phyloP scores from a whole-genome alignment of 176 grass and related monocot genomes.

The Metroxylon sagu region DNA sequence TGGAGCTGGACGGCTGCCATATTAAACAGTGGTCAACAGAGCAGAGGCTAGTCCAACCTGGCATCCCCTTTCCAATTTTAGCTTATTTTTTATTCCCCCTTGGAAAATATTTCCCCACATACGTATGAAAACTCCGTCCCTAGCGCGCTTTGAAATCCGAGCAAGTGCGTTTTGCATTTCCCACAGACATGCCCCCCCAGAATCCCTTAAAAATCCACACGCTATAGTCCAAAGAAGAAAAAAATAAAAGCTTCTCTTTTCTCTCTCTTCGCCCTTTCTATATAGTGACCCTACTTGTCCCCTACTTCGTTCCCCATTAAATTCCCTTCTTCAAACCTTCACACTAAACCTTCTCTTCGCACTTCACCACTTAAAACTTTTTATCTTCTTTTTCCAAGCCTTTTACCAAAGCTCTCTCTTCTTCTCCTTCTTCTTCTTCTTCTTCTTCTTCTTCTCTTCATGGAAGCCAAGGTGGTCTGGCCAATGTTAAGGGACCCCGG shows the following conservation, averaged over 20 bases:
- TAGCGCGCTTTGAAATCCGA: constrained; percentile 27
- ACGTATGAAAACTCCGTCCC: constrained; percentile 11
- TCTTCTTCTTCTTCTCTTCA: not conserved
- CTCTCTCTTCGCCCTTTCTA: not conserved
- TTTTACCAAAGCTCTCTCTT: not conserved
- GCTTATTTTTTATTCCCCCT: too few relatives aligned
- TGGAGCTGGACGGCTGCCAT: too few relatives aligned
- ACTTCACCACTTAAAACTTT: too few relatives aligned
- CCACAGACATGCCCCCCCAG: constrained; percentile 41
- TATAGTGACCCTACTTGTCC: not conserved
- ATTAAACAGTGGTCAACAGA: too few relatives aligned
- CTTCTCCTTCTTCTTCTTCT: not conserved
- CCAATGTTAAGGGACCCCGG: not conserved
- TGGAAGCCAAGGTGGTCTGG: not conserved
- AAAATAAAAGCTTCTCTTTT: not conserved
- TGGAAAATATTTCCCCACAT: constrained; percentile 1
- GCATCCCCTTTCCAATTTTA: not conserved
- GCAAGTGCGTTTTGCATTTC: constrained; percentile 32
- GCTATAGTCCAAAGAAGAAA: not conserved
- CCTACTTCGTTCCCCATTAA: not conserved
- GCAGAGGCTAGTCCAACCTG: too few relatives aligned
- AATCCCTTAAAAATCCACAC: not conserved
- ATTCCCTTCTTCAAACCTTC: not conserved
- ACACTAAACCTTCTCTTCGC: not conserved
- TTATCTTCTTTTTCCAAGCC: too few relatives aligned